Evolutionary conservation across 768 basidiomycete genomes (phyloP), one percentile per base, ranked within the genome.

Genomic region (Pisolithus orientalis): DNA sequence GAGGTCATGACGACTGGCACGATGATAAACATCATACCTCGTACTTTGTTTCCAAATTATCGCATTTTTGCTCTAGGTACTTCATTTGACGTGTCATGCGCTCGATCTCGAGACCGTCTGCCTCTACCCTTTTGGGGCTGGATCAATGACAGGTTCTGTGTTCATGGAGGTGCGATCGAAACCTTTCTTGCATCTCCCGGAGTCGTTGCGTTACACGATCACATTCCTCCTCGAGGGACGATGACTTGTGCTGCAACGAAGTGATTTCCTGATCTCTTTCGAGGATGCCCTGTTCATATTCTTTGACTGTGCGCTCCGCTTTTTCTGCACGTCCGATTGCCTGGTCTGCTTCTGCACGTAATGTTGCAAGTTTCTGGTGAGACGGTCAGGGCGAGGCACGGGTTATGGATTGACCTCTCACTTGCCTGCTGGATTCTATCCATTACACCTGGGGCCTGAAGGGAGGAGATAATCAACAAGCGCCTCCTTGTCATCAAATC

Each of bases 21-120:
- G 11, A 17, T 16, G 1, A 6, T 16, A n/a, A 31, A 17, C 16
- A 14, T 71, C 82, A 62, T 62, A 92, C 94, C 78, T 94, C 94
- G 74, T 82, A 89, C 73, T 95, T 97, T 78, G 84, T 81, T 81
- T 96, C 94, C 90, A 88, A 92, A 39, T 67, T 62, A 68, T 98
- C 95, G 46, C 94, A 84, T 69, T 99, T 95, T 64, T 88, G 83
- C 67, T 97, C 94, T 45, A 81, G 75, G 42, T 88, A 80, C 58
- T 82, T 76, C 17, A 96, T 84, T 66, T 94, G 90, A 45, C 94
- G 83, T 72, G 97, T 95, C 66, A 90, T 95, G 74, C 97, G 93
- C 70, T 99, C 96, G 9, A 94, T 94, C 75, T 97, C 98, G 71
- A 98, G 53, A 95, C 92, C 64, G 95, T 90, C 56, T 94, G 79